Percentiles rank a stretch among this genome's conserved stretches.
phyloP scores from a whole-genome alignment of 176 grass and related monocot genomes.

The Oryza meridionalis region DNA sequence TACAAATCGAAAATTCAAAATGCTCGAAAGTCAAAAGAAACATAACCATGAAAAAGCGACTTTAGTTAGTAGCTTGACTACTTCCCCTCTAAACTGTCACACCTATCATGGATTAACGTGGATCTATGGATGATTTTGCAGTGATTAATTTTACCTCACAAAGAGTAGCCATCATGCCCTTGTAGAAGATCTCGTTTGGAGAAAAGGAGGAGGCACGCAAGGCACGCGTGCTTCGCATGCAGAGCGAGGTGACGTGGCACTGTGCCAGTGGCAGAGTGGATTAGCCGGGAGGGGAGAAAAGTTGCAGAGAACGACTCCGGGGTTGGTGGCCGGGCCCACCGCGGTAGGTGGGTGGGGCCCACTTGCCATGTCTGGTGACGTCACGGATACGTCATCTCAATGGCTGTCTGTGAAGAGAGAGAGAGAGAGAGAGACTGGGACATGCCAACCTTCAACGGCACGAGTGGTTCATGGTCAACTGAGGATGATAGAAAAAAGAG shows the following conservation, averaged over 20 bases:
- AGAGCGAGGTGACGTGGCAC: not conserved
- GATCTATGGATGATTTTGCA: not conserved
- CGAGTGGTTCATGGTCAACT: not conserved
- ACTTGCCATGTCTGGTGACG: not conserved
- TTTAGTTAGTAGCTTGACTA: not conserved
- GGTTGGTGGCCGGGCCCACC: not conserved
- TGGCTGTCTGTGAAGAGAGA: no score
- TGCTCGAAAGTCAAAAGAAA: not conserved
- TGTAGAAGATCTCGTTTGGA: not conserved
- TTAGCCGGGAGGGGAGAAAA: no score
- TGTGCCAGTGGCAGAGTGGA: not conserved
- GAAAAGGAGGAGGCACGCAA: not conserved
- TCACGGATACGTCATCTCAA: not conserved
- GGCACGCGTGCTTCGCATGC: not conserved
- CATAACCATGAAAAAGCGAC: not conserved
- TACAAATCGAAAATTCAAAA: not conserved
- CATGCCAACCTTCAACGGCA: not conserved
- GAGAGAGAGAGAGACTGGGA: no score
- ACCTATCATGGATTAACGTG: not conserved
- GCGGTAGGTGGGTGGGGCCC: conserved; percentile 5
- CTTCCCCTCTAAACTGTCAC: not conserved
- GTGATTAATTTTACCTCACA: no score
- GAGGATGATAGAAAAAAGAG: no score
- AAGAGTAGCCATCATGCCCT: no score
- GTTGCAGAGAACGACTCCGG: not conserved